Conservation (phyloP, 371 early-diverging fungal species). For the Mucor sp. region DNA sequence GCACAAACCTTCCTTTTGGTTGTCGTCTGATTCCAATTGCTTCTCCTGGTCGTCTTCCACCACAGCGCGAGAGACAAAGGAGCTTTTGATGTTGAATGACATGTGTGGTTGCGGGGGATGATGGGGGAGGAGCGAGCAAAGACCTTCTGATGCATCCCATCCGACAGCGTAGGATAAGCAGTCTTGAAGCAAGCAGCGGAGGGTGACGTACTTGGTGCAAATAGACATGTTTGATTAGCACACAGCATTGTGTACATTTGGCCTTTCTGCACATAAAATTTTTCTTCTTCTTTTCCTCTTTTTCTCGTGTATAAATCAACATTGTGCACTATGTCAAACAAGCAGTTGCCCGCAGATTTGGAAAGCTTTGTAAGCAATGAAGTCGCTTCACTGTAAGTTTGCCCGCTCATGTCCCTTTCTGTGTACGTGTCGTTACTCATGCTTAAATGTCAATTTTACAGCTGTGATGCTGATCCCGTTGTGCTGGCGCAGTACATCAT, state of each 20-base stretch:
- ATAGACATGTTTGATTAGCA: background rate
- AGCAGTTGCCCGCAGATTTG: constrained; percentile 33
- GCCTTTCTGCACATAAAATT: background rate
- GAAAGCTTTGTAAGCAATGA: constrained; percentile 51
- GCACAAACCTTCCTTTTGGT: constrained; percentile 10
- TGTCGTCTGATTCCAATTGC: constrained; percentile 17
- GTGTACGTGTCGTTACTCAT: constrained; percentile 8
- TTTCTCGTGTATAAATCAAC: background rate
- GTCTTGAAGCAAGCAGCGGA: background rate
- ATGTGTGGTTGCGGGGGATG: background rate
- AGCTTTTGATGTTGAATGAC: constrained; percentile 39
- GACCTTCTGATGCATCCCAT: background rate
- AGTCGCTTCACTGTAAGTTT: constrained; percentile 52
- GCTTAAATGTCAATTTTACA: constrained; percentile 21
- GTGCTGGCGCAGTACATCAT: constrained; percentile 82
- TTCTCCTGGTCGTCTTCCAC: constrained; percentile 27
- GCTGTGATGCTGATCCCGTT: constrained; percentile 80
- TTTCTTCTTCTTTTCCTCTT: background rate
- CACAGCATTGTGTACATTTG: background rate
- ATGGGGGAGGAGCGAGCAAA: background rate
- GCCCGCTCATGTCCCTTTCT: background rate
- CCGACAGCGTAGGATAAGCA: background rate
- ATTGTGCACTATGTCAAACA: constrained; percentile 10
- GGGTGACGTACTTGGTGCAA: background rate
- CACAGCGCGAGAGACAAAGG: constrained; percentile 42